phyloP scores from a whole-genome alignment of 129 eudicot species.

The Chrysanthemum makinoi region DNA sequence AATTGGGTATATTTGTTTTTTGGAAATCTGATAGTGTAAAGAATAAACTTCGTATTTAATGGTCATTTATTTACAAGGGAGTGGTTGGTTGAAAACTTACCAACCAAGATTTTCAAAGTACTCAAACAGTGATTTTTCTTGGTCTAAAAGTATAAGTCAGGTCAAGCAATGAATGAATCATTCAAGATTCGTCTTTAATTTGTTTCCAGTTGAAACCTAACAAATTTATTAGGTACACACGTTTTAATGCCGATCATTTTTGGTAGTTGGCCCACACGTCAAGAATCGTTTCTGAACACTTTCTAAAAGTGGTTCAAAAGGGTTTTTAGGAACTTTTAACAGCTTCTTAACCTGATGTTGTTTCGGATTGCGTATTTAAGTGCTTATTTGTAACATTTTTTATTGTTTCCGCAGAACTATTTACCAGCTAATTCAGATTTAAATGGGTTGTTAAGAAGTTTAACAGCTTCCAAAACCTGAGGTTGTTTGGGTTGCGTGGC shows the following conservation, averaged over 20 bases:
- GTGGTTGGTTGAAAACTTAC: conserved; percentile 34
- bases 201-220: conserved; percentile 22
- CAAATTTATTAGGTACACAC: conserved; percentile 26
- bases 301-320: not conserved
- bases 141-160: conserved; percentile 25
- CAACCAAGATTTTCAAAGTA: conserved; percentile 25
- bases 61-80: conserved; percentile 17
- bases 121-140: conserved; percentile 11
- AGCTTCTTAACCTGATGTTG: too few relatives aligned
- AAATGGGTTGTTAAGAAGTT: too few relatives aligned
- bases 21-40: too few relatives aligned
- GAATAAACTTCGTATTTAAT: too few relatives aligned
- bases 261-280: conserved; percentile 5
- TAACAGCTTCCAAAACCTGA: too few relatives aligned
- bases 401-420: not conserved
- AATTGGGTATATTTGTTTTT: too few relatives aligned
- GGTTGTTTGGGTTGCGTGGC: too few relatives aligned
- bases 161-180: conserved; percentile 29
- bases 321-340: not conserved
- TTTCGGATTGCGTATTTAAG: too few relatives aligned
- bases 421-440: too few relatives aligned
- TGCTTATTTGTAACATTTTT: not conserved
- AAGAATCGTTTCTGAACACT: not conserved
- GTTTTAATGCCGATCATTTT: conserved; percentile 11
- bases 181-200: conserved; percentile 20